Evolutionary conservation across 768 basidiomycete genomes (phyloP), one percentile per base, ranked within the genome.

Genomic region (Lyophyllum atratum): DNA sequence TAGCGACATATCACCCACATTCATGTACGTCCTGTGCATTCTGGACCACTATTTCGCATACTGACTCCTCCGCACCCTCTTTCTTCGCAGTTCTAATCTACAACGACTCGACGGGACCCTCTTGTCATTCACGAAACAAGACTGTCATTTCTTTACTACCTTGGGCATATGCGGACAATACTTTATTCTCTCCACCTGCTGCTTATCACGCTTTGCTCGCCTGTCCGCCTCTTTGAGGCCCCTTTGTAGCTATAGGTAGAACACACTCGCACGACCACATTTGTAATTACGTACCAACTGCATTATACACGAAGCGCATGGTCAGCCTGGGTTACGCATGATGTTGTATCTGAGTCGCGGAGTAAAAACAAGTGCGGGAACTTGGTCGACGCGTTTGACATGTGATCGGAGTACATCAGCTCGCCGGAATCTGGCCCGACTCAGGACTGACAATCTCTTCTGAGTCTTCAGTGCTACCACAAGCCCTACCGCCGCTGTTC

Each of bases 91-190:
- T 46, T 64, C 60, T 59, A 47, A 60, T 26, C 45, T 50, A 51
- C 63, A 51, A 76, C 69, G 67, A 74, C 68, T 43, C 58, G 68
- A 69, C 71, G 68, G 63, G 68, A 60, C 52, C 49, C 43, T 56
- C 75, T 78, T 80, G 76, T 78, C 76, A 82, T 80, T 77, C 77
- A 81, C 79, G 79, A 76, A 69, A 80, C 80, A 78, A 79, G 76
- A 67, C 65, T 69, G 68, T 73, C 73, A 70, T 60, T 73, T 68
- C 63, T 68, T 73, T 69, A 42, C 61, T 55, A 57, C 55, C 53
- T 60, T 64, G 61, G 63, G 56, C 59, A 60, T 62, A 56, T 56
- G 52, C 46, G 45, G 54, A 62, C 64, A 59, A n/a, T 56, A 61
- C 58, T 49, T 49, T 37, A 49, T 40, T 26, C 40, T 59, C 43